phyloP scores from a whole-genome alignment of 2,329 filamentous ascomycete species.

The Xylaria sp. region DNA sequence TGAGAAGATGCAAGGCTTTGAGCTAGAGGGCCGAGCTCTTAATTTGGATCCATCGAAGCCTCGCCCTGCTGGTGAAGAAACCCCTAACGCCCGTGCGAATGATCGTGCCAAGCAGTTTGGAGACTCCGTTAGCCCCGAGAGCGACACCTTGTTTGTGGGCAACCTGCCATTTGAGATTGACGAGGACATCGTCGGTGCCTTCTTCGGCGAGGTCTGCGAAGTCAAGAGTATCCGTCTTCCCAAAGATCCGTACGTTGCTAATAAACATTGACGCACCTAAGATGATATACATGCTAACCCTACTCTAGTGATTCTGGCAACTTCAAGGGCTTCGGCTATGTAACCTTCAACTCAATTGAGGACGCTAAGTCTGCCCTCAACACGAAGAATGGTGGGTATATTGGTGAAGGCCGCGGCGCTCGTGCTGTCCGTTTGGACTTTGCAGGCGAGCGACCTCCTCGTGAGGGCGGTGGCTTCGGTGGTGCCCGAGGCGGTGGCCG shows the following conservation, averaged over 20 bases:
- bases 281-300: conserved; percentile 46
- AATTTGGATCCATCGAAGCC: conserved; percentile 83
- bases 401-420: conserved; percentile 73
- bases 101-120: conserved; percentile 78
- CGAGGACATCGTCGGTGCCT: conserved; percentile 78
- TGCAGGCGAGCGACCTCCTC: conserved; percentile 73
- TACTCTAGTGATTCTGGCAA: conserved; percentile 75
- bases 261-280: background rate
- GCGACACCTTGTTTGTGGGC: conserved; percentile 89
- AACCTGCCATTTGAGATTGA: conserved; percentile 88
- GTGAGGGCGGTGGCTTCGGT: conserved; percentile 64
- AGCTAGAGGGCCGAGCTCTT: conserved; percentile 78
- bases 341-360: conserved; percentile 83
- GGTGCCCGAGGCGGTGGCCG: conserved; percentile 64
- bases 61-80: conserved; percentile 66
- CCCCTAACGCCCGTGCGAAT: conserved; percentile 66
- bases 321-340: conserved; percentile 93
- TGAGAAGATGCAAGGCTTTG: conserved; percentile 77
- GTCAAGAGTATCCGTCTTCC: conserved; percentile 87
- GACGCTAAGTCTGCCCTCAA: conserved; percentile 82
- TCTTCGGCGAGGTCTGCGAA: conserved; percentile 77
- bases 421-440: conserved; percentile 87
- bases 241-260: conserved; percentile 74
- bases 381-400: conserved; percentile 73
- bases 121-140: conserved; percentile 81